These are phyloP conservation scores for Lipomyces yamanashiensis DNA, from an alignment of 805 yeast species.

Conservation along the genomic window DNA sequence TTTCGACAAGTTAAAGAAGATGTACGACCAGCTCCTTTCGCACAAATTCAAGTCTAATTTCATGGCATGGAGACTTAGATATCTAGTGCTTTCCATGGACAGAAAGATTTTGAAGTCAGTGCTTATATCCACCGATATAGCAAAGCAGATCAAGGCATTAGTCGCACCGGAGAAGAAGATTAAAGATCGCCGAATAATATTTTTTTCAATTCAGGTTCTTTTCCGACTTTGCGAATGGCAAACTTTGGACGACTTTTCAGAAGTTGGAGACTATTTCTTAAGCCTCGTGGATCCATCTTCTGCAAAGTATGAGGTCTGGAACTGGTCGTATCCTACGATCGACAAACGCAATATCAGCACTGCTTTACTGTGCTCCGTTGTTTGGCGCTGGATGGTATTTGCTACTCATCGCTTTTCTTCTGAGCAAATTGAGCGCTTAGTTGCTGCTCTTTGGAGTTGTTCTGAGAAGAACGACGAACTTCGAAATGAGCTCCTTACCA, in stretches of 20 bases:
- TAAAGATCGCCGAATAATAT: constrained; percentile 4
- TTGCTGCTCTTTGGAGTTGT: constrained; percentile 7
- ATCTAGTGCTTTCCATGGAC: constrained; percentile 17
- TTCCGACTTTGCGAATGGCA: constrained; percentile 22
- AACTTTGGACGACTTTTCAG: neutral
- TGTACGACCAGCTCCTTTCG: neutral
- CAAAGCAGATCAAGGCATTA: neutral
- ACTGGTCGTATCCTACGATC: neutral
- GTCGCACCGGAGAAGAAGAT: constrained; percentile 8
- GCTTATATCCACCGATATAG: neutral
- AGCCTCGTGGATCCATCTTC: neutral
- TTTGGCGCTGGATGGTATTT: constrained; percentile 27
- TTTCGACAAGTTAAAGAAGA: neutral
- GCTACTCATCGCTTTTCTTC: constrained; percentile 14
- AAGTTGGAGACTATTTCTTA: constrained; percentile 3
- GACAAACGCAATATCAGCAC: constrained; percentile 3
- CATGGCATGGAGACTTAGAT: constrained; percentile 23
- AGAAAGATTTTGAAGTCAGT: neutral
- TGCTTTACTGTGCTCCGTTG: constrained; percentile 5
- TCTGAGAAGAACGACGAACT: neutral
- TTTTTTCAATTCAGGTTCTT: constrained; percentile 11
- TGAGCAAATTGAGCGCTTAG: constrained; percentile 9
- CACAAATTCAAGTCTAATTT: neutral
- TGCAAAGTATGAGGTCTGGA: constrained; percentile 9
- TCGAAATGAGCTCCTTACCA: constrained; percentile 8